Evolutionary conservation across 305 asterid genomes (phyloP).

Genomic region (Fraxinus sp.): DNA sequence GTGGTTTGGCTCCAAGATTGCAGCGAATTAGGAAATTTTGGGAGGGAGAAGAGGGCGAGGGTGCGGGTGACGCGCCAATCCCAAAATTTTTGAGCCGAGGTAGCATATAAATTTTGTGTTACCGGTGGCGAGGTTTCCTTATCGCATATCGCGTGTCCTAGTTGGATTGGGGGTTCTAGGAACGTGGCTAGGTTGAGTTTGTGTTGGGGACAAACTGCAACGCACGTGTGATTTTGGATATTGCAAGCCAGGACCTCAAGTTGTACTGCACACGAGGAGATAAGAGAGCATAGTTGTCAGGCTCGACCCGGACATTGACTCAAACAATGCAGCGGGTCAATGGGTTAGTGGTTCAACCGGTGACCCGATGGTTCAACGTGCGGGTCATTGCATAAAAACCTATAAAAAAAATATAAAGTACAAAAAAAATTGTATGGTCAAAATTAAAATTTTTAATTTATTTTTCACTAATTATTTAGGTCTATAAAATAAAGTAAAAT

Average conservation of each 20-base stretch:
- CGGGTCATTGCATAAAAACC: too few species aligned
- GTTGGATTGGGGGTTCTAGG: background rate
- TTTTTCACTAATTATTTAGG: too few species aligned
- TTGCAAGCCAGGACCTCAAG: background rate
- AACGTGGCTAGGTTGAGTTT: background rate
- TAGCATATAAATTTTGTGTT: constrained; percentile 23
- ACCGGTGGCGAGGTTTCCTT: background rate
- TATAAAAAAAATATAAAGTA: too few species aligned
- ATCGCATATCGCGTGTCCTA: background rate
- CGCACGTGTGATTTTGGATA: background rate
- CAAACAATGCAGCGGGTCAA: too few species aligned
- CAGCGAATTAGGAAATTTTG: constrained; percentile 39
- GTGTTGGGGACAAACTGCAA: background rate
- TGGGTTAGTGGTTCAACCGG: too few species aligned
- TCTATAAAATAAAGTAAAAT: too few species aligned
- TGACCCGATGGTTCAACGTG: too few species aligned
- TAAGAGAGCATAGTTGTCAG: too few species aligned
- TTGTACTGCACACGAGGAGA: background rate
- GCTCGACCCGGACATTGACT: too few species aligned
- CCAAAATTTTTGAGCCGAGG: constrained; percentile 32
- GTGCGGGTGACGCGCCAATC: constrained; percentile 45
- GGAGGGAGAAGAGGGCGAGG: constrained; percentile 32
- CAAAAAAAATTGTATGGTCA: too few species aligned
- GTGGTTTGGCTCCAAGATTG: constrained; percentile 66
- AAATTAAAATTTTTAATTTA: too few species aligned